phyloP scores from a whole-genome alignment of 2,329 filamentous ascomycete species.

The Huntiella savannae region DNA sequence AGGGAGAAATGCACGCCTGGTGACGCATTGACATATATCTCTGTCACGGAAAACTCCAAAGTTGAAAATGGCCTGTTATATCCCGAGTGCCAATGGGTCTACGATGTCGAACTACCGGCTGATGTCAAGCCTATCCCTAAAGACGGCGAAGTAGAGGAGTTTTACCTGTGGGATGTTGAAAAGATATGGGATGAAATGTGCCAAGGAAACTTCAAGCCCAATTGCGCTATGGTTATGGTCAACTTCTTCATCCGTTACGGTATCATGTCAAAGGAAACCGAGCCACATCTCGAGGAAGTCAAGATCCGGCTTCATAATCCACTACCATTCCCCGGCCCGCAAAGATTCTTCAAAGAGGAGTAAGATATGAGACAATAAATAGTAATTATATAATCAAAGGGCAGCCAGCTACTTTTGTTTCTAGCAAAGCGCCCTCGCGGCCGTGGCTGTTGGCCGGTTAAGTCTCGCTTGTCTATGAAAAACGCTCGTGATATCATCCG shows the following conservation, averaged over 20 bases:
- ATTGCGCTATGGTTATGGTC: constrained; percentile 65
- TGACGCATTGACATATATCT: constrained; percentile 69
- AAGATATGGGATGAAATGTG: constrained; percentile 53
- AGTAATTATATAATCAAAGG: constrained; percentile 2
- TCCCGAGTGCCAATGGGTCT: constrained; percentile 82
- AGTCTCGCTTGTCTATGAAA: constrained; percentile 8
- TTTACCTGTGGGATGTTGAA: constrained; percentile 58
- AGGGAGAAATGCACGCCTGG: constrained; percentile 35
- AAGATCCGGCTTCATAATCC: constrained; percentile 54
- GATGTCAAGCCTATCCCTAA: constrained; percentile 54
- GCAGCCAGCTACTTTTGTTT: neutral
- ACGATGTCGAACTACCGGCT: constrained; percentile 60
- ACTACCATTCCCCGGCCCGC: constrained; percentile 60
- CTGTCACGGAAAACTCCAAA: constrained; percentile 35
- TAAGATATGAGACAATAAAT: neutral
- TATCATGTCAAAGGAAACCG: constrained; percentile 59
- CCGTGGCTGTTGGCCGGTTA: constrained; percentile 1
- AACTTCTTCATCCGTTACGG: constrained; percentile 84
- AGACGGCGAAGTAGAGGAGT: constrained; percentile 78
- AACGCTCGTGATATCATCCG: constrained; percentile 9
- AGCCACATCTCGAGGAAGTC: constrained; percentile 62
- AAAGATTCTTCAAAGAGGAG: constrained; percentile 15
- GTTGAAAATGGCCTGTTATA: constrained; percentile 51
- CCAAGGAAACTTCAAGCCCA: constrained; percentile 72
- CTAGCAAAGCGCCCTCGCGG: neutral